These are phyloP conservation scores for Chromosphaera perkinsii DNA, from an alignment of 208 protist species.

Conservation along the genomic window DNA sequence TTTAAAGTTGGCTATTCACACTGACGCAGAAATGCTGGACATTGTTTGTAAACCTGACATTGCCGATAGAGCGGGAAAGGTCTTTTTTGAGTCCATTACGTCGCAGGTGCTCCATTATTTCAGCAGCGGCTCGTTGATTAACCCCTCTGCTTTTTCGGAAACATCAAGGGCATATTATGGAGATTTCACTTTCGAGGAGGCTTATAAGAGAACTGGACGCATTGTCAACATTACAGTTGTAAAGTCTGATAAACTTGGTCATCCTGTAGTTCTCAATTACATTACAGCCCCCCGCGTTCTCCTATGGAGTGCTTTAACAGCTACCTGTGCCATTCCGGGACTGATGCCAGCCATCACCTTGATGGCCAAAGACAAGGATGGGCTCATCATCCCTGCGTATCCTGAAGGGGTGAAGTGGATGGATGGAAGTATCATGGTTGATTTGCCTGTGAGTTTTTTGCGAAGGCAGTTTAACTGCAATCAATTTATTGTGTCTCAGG, in stretches of 20 bases:
- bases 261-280: slow-evolving; percentile 49
- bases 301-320: slow-evolving; percentile 34
- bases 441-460: slow-evolving; percentile 50
- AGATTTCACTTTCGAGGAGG: slow-evolving; percentile 41
- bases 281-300: slow-evolving; percentile 44
- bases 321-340: slow-evolving; percentile 27
- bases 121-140: too few relatives aligned
- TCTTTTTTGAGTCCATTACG: too few relatives aligned
- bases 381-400: background rate
- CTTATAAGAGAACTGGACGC: slow-evolving; percentile 41
- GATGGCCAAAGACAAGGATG: background rate
- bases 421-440: slow-evolving; percentile 26
- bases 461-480: slow-evolving; percentile 61
- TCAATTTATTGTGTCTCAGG: slow-evolving; percentile 56
- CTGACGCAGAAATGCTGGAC: too few relatives aligned
- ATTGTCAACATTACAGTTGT: slow-evolving; percentile 44
- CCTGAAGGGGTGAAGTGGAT: background rate
- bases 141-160: too few relatives aligned
- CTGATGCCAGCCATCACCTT: slow-evolving; percentile 39
- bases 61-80: too few relatives aligned
- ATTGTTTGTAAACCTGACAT: too few relatives aligned
- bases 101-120: too few relatives aligned
- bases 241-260: background rate
- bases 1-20: background rate
- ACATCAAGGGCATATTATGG: too few relatives aligned